Evolutionary conservation across 148 eudicot species (phyloP).

Genomic region (Dysphania ambrosioides): DNA sequence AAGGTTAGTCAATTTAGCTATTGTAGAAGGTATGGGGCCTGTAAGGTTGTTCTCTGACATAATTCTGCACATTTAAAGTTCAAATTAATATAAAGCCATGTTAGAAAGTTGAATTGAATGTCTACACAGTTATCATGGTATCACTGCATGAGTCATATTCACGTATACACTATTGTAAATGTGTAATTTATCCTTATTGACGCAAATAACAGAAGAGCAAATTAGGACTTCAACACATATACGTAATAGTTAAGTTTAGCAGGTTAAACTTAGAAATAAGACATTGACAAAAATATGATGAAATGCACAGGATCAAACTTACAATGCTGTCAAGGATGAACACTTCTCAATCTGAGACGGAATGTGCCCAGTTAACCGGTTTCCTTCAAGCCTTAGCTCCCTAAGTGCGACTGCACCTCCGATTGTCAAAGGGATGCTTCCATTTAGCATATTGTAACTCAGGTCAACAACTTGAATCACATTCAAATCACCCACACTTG

Average conservation of each 20-base stretch:
- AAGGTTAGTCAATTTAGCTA: constrained; percentile 56
- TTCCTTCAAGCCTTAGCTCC: constrained; percentile 52
- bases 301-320: constrained; percentile 32
- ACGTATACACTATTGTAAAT: background rate
- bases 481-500: constrained; percentile 52
- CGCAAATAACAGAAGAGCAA: constrained; percentile 10
- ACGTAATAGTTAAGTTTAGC: background rate
- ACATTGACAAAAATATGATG: background rate
- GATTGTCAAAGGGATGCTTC: constrained; percentile 61
- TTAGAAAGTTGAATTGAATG: constrained; percentile 11
- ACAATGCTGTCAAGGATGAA: constrained; percentile 66
- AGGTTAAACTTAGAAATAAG: background rate
- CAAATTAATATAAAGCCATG: constrained; percentile 14
- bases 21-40: constrained; percentile 53
- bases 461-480: constrained; percentile 48
- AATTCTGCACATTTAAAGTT: constrained; percentile 40
- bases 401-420: constrained; percentile 48
- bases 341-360: constrained; percentile 64
- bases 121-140: background rate
- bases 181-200: constrained; percentile 4
- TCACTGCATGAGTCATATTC: background rate
- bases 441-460: constrained; percentile 62
- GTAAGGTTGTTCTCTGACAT: constrained; percentile 65
- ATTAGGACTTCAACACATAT: background rate
- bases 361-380: constrained; percentile 50